Conservation (phyloP, 2,329 filamentous ascomycete species). For the Metarhizium album region DNA sequence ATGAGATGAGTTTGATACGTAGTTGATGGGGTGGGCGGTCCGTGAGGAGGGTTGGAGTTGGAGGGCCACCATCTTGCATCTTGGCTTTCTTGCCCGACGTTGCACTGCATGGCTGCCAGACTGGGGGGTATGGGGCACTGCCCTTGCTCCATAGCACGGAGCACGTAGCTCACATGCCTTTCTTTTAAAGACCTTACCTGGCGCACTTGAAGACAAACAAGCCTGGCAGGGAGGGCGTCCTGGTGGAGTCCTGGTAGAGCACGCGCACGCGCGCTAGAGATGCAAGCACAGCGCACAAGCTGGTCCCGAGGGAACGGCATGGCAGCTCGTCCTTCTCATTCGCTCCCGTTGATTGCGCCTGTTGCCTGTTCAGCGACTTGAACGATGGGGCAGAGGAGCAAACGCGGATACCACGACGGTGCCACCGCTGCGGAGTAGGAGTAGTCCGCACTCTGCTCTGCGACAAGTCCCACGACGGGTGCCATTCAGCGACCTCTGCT, state of each 20-base stretch:
- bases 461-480: background rate
- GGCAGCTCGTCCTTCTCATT: background rate
- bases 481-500: slow-evolving; percentile 2
- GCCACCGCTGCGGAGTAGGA: background rate
- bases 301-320: slow-evolving; percentile 10
- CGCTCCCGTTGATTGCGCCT: background rate
- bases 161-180: no score
- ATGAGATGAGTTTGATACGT: slow-evolving; percentile 11
- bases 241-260: slow-evolving; percentile 1
- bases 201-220: background rate
- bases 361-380: background rate
- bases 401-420: no score
- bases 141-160: background rate
- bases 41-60: no score
- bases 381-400: background rate
- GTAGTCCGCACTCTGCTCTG: background rate
- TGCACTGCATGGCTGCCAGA: slow-evolving; percentile 7
- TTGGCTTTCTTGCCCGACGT: slow-evolving; percentile 9
- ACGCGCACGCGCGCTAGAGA: background rate
- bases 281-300: slow-evolving; percentile 5
- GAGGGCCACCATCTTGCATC: slow-evolving; percentile 6
- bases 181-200: background rate
- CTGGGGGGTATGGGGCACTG: background rate
- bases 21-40: slow-evolving; percentile 6
- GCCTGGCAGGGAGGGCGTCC: background rate